Evolutionary conservation across 495 filamentous ascomycete genomes (phyloP).

Genomic region (Tuber indicum): DNA sequence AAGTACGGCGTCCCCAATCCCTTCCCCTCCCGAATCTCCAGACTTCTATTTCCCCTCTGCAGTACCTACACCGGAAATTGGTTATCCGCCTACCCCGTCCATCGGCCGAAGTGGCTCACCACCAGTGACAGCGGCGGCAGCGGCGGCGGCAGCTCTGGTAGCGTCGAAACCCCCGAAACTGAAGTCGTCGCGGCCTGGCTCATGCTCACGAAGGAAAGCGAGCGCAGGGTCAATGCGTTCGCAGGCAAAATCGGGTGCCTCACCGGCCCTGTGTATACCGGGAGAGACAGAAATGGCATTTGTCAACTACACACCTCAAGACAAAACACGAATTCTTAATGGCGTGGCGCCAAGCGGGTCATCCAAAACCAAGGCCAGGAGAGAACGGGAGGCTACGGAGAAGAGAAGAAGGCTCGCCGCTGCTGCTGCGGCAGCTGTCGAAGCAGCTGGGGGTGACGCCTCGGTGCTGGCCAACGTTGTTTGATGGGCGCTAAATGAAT

Average conservation of each 20-base stretch:
- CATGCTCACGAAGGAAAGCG: slow-evolving; percentile 32
- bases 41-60: slow-evolving; percentile 34
- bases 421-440: slow-evolving; percentile 63
- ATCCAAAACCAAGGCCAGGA: slow-evolving; percentile 83
- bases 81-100: slow-evolving; percentile 30
- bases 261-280: slow-evolving; percentile 25
- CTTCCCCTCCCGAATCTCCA: slow-evolving; percentile 40
- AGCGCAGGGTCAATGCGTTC: slow-evolving; percentile 38
- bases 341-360: slow-evolving; percentile 88
- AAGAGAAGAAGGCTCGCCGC: slow-evolving; percentile 67
- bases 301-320: slow-evolving; percentile 83
- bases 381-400: slow-evolving; percentile 81
- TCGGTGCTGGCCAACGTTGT: slow-evolving; percentile 32
- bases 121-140: slow-evolving; percentile 27
- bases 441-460: slow-evolving; percentile 70
- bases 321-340: slow-evolving; percentile 72
- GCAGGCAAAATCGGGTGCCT: slow-evolving; percentile 26
- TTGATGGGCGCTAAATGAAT: background rate
- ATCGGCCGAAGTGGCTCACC: slow-evolving; percentile 31
- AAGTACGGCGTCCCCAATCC: slow-evolving; percentile 29
- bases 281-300: slow-evolving; percentile 57
- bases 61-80: slow-evolving; percentile 33
- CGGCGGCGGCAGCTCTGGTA: slow-evolving; percentile 31
- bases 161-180: slow-evolving; percentile 21
- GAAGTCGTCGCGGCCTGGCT: slow-evolving; percentile 18